Evolutionary conservation across 805 yeast genomes (phyloP), one percentile per base, ranked within the genome.

Genomic region (Lachancea mirantina): DNA sequence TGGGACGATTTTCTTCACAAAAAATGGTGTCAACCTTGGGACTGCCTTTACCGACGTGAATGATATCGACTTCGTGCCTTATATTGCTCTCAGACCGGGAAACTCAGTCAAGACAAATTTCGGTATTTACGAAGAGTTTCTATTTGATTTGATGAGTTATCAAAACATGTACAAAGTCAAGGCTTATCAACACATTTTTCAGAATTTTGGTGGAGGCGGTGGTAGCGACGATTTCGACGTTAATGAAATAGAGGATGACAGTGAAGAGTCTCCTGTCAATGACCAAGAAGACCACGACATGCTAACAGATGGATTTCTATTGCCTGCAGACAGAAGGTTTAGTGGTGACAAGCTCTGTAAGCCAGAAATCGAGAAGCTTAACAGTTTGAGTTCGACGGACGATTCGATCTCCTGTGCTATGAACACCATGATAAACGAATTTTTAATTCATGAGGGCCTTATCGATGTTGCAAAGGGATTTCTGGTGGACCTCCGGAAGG

Each of bases 21-120:
- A 82, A 52, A 87, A 88, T 57, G 96, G 96, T 2, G 67, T 82
- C 3, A 61, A 55, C 23, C 50, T 75, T 26, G 81, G 79, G 1
- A 61, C 65, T 23, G 78, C 78, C 2, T 76, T 75, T 41, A 55
- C 57, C 5, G 68, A 72, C 38, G 46, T 72, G 10, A 54, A 64
- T 15, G 56, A 57, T 20, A 47, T 54, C 18, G 50, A 59, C 5
- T 41, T 73, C n/a, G 59, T 65, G 6, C 84, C 85, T 7, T 50
- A 57, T 5, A 53, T 64, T 37, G 49, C 76, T 42, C 41, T 70
- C 14, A 58, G 55, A 39, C 50, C 53, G 10, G 64, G 64, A 3
- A 53, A 55, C 31, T 43, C 60, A 2, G 42, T 62, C 0, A 41
- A 45, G 9, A 55, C 65, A 3, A 62, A 62, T 39, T 62, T 63